A percentile compares a stretch with the other conserved stretches of the same genome.
phyloP scores from a whole-genome alignment of 768 basidiomycete species.

The Tricholoma saponaceum region DNA sequence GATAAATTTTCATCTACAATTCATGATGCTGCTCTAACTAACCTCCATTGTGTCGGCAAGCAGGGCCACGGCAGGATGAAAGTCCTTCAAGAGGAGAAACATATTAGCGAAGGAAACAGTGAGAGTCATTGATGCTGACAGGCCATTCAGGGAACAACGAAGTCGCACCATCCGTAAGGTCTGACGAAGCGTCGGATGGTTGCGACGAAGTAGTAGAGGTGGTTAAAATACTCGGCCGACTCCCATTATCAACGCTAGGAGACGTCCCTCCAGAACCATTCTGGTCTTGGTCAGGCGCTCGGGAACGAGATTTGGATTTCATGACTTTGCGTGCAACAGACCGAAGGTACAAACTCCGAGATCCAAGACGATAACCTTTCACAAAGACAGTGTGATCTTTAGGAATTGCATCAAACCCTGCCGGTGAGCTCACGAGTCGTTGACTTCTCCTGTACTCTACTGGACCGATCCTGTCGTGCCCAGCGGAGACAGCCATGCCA shows the following conservation, averaged over 20 bases:
- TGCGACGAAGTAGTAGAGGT: not conserved
- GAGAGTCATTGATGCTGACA: not conserved
- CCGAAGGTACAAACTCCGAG: not conserved
- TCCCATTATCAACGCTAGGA: not conserved
- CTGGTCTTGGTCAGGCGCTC: not conserved
- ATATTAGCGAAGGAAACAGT: not conserved
- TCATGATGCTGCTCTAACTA: not conserved
- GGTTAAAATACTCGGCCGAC: not conserved
- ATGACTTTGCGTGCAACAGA: not conserved
- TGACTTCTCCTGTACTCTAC: slow-evolving; percentile 1
- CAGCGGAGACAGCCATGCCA: not conserved
- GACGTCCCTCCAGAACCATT: not conserved
- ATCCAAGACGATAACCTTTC: not conserved
- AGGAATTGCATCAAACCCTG: not conserved
- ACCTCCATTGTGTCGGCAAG: slow-evolving; percentile 3
- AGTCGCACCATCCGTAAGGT: not conserved
- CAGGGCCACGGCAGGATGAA: not conserved
- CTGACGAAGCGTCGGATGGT: not conserved
- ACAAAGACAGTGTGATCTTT: slow-evolving; percentile 1
- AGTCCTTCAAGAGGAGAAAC: not conserved
- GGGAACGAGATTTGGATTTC: not conserved
- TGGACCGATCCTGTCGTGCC: slow-evolving; percentile 1
- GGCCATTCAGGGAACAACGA: not conserved
- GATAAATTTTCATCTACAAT: not conserved
- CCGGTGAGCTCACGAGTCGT: not conserved